Base-by-base conservation (phyloP, 2,329 filamentous ascomycete species). In the Colletotrichum karsti region DNA sequence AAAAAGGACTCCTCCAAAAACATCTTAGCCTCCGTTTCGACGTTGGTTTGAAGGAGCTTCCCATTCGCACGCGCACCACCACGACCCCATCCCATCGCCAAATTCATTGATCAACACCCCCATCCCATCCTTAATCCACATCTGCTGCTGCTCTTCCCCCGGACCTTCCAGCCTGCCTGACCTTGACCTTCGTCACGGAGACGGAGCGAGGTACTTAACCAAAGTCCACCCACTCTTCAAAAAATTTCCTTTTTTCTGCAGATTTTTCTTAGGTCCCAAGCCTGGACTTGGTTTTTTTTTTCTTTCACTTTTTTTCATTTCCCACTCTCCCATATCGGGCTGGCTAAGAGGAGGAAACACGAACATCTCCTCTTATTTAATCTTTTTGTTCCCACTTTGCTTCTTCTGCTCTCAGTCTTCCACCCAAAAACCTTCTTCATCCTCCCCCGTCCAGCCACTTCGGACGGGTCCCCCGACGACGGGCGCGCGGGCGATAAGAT, bases 21-120 rank as follows among this genome's bases (percentile, higher is more conserved):
- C 1, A 59, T 59, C 28, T 59, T 50, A 59, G 56, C 44, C 59
- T 62, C 64, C 26, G 66, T 69, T 69, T 69, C 66, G 66, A 69
- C 46, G 58, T 64, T 65, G 63, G 69, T 71, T 70, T 71, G 69
- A 70, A 71, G 69, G 69, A 70, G 69, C 44, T 69, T 59, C 55
- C 63, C 55, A 67, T 63, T 66, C 55, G 60, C 61, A 67, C 55
- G 59, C 64, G 60, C 41, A 70, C 46, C 67, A 64, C 64, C 51
- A 69, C 67, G 42, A 54, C 22, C 28, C 55, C 58, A 30, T 62
- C 58, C 57, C 46, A 18, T 50, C 41, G 41, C 56, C 42, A 59
- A 33, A 24, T 42, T 28, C 39, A 42, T 39, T 26, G 20, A 28
- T 18, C 51, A 33, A 22, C 51, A 44, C 18, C 54, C n/a, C 54